phyloP scores from a whole-genome alignment of 2,329 filamentous ascomycete species.

The Verticillium dahliae region DNA sequence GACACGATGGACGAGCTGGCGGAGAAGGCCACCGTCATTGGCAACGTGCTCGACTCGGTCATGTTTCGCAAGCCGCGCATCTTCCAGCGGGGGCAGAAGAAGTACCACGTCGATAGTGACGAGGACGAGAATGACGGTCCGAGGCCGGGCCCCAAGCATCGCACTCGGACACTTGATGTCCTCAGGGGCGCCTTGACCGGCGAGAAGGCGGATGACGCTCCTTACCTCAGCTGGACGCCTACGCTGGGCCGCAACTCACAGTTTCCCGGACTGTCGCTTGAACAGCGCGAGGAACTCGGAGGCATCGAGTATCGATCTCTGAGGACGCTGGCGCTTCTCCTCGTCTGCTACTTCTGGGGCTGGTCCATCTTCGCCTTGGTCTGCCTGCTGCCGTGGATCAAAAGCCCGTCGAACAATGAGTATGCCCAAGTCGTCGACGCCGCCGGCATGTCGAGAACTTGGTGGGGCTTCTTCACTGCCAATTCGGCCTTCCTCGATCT shows the following conservation, averaged over 20 bases:
- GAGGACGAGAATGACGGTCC: slow-evolving; percentile 6
- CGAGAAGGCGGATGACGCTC: slow-evolving; percentile 54
- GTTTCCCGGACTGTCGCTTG: slow-evolving; percentile 80
- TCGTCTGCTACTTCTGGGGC: slow-evolving; percentile 74
- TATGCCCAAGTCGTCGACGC: slow-evolving; percentile 62
- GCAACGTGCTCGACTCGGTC: slow-evolving; percentile 31
- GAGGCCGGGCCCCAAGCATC: slow-evolving; percentile 20
- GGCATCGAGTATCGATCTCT: slow-evolving; percentile 94
- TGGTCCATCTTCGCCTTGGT: slow-evolving; percentile 74
- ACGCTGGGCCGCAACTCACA: slow-evolving; percentile 90
- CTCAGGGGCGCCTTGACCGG: slow-evolving; percentile 48
- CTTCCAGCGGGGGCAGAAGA: slow-evolving; percentile 29
- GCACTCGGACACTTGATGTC: slow-evolving; percentile 48
- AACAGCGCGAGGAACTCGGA: slow-evolving; percentile 89
- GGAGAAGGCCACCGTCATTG: slow-evolving; percentile 35
- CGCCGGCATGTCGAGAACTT: slow-evolving; percentile 59
- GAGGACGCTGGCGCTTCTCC: slow-evolving; percentile 74
- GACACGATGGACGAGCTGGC: slow-evolving; percentile 25
- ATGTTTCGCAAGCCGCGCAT: slow-evolving; percentile 36
- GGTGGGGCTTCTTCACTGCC: slow-evolving; percentile 91
- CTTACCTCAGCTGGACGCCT: slow-evolving; percentile 90
- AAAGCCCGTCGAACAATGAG: slow-evolving; percentile 38
- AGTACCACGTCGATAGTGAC: slow-evolving; percentile 28
- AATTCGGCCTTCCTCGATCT: slow-evolving; percentile 90
- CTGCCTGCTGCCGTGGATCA: slow-evolving; percentile 76